Evolutionary conservation across 2,329 filamentous ascomycete genomes (phyloP).

Genomic region (Eurotiales sp.): DNA sequence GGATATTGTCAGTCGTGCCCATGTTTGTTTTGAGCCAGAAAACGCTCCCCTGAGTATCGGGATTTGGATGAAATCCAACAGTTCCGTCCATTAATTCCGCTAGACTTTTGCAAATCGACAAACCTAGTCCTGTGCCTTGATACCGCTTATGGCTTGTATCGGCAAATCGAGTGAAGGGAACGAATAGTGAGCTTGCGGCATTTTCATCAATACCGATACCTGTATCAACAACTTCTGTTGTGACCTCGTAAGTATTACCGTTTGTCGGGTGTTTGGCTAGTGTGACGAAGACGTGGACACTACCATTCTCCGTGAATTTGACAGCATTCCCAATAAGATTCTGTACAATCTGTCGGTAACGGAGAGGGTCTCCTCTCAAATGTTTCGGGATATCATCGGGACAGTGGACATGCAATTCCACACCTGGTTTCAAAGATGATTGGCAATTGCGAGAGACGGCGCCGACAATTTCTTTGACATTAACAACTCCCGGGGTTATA

Average conservation of each 20-base stretch:
- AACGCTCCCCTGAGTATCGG: slow-evolving; percentile 45
- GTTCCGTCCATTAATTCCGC: slow-evolving; percentile 55
- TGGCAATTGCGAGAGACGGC: slow-evolving; percentile 52
- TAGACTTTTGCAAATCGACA: slow-evolving; percentile 57
- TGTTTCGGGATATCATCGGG: slow-evolving; percentile 48
- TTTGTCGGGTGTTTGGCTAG: slow-evolving; percentile 41
- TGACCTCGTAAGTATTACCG: slow-evolving; percentile 41
- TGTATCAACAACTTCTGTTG: slow-evolving; percentile 52
- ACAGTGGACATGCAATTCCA: slow-evolving; percentile 45
- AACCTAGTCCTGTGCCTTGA: slow-evolving; percentile 55
- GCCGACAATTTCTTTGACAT: slow-evolving; percentile 42
- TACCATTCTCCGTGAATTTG: slow-evolving; percentile 59
- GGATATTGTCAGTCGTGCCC: slow-evolving; percentile 32
- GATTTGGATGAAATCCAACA: slow-evolving; percentile 46
- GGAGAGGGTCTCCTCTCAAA: slow-evolving; percentile 55
- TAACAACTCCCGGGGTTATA: slow-evolving; percentile 52
- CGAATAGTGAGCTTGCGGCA: slow-evolving; percentile 49
- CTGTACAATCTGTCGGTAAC: slow-evolving; percentile 60
- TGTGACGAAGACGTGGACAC: slow-evolving; percentile 45
- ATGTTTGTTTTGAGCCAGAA: slow-evolving; percentile 52
- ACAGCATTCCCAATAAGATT: slow-evolving; percentile 59
- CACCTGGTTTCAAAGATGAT: slow-evolving; percentile 43
- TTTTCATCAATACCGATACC: slow-evolving; percentile 52
- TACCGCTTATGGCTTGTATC: slow-evolving; percentile 52
- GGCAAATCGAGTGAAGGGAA: slow-evolving; percentile 55